A percentile compares a stretch with the other conserved stretches of the same genome.
Conservation (phyloP, 805 yeast species). For the Candida palmyrensis region DNA sequence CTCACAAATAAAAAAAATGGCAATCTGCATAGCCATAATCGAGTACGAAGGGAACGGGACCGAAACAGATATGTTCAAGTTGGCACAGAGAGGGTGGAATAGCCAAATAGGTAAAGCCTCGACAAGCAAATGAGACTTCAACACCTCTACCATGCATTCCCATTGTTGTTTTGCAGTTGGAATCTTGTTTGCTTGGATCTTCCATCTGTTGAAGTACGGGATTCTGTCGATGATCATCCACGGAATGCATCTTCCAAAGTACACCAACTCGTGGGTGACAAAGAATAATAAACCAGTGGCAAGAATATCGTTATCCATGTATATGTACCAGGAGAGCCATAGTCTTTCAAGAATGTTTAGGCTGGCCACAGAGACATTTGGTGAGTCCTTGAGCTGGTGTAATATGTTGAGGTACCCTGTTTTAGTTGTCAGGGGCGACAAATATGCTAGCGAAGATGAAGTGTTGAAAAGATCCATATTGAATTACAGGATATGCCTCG, state of each 20-base stretch:
- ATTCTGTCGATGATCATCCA: conserved; percentile 86
- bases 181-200: conserved; percentile 81
- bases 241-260: conserved; percentile 89
- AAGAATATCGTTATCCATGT: conserved; percentile 78
- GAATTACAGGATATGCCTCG: no score
- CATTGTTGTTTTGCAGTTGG: conserved; percentile 83
- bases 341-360: conserved; percentile 55
- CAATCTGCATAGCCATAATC: conserved; percentile 61
- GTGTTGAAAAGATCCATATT: conserved; percentile 3
- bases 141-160: conserved; percentile 84
- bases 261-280: conserved; percentile 77
- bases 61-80: conserved; percentile 66
- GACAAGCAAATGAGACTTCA: conserved; percentile 82
- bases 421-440: no score
- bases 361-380: conserved; percentile 12
- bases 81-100: conserved; percentile 87
- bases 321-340: conserved; percentile 90
- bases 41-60: conserved; percentile 80
- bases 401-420: conserved; percentile 4
- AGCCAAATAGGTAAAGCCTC: conserved; percentile 97
- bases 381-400: background rate
- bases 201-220: conserved; percentile 80
- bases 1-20: conserved; percentile 76
- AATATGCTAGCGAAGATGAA: conserved; percentile 2
- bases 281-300: conserved; percentile 91